phyloP scores from a whole-genome alignment of 2,329 filamentous ascomycete genomes.

The Colletotrichum tabaci region DNA sequence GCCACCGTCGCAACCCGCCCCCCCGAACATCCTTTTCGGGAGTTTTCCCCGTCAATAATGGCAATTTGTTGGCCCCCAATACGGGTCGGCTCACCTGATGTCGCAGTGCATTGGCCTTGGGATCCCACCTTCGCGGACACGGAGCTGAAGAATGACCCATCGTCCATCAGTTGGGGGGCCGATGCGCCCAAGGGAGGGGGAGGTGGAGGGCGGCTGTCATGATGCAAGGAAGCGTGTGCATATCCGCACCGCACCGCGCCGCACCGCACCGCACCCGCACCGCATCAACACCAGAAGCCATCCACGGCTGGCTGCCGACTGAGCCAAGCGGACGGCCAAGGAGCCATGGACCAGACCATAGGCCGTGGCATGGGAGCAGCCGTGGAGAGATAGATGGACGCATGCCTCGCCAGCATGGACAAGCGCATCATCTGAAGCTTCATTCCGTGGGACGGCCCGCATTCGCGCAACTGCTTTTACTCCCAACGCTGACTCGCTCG shows the following conservation, averaged over 20 bases:
- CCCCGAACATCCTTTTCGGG: conserved; percentile 17
- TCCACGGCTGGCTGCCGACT: not conserved
- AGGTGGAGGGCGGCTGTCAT: conserved; percentile 33
- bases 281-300: not conserved
- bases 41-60: conserved; percentile 25
- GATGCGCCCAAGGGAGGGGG: not conserved
- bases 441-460: conserved; percentile 41
- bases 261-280: no score
- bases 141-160: conserved; percentile 21
- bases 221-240: not conserved
- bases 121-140: not conserved
- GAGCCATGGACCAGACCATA: not conserved
- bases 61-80: not conserved
- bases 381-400: no score
- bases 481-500: not conserved
- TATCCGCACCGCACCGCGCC: no score
- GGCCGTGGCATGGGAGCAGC: conserved; percentile 12
- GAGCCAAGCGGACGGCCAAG: not conserved
- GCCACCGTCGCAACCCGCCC: conserved; percentile 9
- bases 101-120: conserved; percentile 17
- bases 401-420: not conserved
- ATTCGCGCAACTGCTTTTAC: conserved; percentile 10
- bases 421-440: conserved; percentile 23
- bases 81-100: conserved; percentile 5
- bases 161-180: not conserved